phyloP scores from a whole-genome alignment of 148 eudicot genomes.

The Vaccinium corymbosum region DNA sequence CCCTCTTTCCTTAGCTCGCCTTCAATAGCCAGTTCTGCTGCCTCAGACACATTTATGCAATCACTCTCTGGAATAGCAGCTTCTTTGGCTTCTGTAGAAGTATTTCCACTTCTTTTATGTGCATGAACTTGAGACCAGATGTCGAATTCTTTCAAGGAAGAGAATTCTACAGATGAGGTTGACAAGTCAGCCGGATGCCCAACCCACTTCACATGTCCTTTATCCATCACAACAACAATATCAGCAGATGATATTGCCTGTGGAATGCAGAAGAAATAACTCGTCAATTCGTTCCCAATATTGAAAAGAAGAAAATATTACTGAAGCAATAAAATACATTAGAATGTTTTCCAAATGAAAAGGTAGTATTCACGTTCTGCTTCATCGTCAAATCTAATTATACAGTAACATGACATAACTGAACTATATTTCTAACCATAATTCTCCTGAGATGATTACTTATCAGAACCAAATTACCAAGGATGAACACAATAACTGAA shows the following conservation, averaged over 20 bases:
- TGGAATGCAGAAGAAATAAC: constrained; percentile 14
- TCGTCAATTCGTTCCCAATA: constrained; percentile 5
- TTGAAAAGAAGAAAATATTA: background rate
- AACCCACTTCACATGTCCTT: constrained; percentile 66
- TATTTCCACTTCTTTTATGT: constrained; percentile 27
- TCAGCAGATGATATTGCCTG: constrained; percentile 90
- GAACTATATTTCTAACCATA: background rate
- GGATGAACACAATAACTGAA: background rate
- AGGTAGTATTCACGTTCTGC: constrained; percentile 7
- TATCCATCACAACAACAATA: constrained; percentile 71
- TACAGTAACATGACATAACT: background rate
- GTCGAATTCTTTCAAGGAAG: constrained; percentile 30
- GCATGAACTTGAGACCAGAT: constrained; percentile 30
- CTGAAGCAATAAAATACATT: background rate
- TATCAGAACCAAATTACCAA: background rate
- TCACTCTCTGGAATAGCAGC: constrained; percentile 32
- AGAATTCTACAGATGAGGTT: constrained; percentile 36
- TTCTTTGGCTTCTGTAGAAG: constrained; percentile 20
- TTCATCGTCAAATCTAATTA: background rate
- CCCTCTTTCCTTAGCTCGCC: constrained; percentile 85
- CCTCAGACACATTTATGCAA: constrained; percentile 33
- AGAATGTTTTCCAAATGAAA: background rate
- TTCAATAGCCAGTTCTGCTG: constrained; percentile 39
- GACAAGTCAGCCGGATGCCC: constrained; percentile 66
- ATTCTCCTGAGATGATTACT: background rate